Evolutionary conservation across 441 rosid species (phyloP), one percentile per base, ranked within the genome.

Genomic region (Gossypium gossypioides): DNA sequence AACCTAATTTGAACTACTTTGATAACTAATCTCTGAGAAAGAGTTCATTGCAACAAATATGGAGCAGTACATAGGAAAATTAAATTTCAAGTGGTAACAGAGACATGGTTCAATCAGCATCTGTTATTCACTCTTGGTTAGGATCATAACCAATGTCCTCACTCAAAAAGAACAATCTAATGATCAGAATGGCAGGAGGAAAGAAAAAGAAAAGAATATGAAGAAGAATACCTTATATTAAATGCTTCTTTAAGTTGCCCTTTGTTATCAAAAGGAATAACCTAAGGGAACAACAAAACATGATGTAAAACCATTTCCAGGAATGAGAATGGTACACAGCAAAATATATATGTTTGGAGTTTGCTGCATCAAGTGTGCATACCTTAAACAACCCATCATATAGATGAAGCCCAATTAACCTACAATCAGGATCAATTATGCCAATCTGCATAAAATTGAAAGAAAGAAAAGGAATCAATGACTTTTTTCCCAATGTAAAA

Each of bases 361-460:
- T 22, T 27, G 63, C 63, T 44, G 56, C 55, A 72, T 19, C 54
- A 42, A 19, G 74, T 50, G 42, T 48, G 22, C 51, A 25, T 76
- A 91, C 97, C 99, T 95, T 95, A 79, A 92, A 95, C 84, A 95
- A 75, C 54, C 98, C 99, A 79, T 95, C 99, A 80, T 94, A 94
- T 70, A 94, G 78, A 85, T 94, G 99, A 70, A 94, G 97, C 72
- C 99, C 97, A 74, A 92, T 92, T 79, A 95, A 84, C 82, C 98
- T 84, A 80, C 98, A 95, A 69, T 95, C 98, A 46, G 93, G 98
- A 86, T 92, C 98, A 66, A 95, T 92, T 73, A 95, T 89, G 69
- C 98, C 98, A 81, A 91, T 92, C 97, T 92, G 82, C 76, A 78
- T 10, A 67, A 69, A 42, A 65, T 8, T 44, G 12, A 65, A 5